These are phyloP conservation scores for Lentinula aciculospora DNA, from an alignment of 768 basidiomycete species.

Conservation along the genomic window DNA sequence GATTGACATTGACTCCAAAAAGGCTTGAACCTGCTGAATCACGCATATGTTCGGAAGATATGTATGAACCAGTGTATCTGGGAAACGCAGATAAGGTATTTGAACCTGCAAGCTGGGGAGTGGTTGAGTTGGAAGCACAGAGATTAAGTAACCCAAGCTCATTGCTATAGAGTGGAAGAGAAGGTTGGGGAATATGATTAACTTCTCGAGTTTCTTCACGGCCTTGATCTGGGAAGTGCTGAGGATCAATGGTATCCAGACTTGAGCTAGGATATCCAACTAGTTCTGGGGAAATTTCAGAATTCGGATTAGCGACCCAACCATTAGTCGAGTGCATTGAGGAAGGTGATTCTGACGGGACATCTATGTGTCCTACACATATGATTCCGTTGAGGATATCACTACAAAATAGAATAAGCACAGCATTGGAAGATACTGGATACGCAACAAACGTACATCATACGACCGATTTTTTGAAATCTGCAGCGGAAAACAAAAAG, in stretches of 20 bases:
- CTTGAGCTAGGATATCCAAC: neutral
- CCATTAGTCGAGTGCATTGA: neutral
- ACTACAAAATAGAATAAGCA: neutral
- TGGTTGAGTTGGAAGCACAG: neutral
- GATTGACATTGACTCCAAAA: neutral
- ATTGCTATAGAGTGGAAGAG: neutral
- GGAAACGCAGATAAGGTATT: no score
- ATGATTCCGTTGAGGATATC: conserved; percentile 1
- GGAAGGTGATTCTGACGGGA: neutral
- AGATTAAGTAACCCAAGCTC: neutral
- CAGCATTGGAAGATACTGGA: neutral
- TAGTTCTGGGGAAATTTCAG: no score
- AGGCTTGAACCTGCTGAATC: neutral
- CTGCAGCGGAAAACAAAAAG: conserved; percentile 15
- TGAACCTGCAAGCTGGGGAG: neutral
- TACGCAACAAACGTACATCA: conserved; percentile 41
- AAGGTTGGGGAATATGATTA: neutral
- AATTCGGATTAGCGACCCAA: neutral
- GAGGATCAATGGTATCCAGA: neutral
- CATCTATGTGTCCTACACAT: neutral
- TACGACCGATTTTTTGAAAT: conserved; percentile 40
- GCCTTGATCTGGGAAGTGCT: neutral
- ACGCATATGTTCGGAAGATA: no score
- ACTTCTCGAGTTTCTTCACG: neutral
- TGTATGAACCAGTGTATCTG: no score